These are phyloP conservation scores for Chytriomyces sp. DNA, from an alignment of 192 early-diverging fungal species.

Conservation along the genomic window DNA sequence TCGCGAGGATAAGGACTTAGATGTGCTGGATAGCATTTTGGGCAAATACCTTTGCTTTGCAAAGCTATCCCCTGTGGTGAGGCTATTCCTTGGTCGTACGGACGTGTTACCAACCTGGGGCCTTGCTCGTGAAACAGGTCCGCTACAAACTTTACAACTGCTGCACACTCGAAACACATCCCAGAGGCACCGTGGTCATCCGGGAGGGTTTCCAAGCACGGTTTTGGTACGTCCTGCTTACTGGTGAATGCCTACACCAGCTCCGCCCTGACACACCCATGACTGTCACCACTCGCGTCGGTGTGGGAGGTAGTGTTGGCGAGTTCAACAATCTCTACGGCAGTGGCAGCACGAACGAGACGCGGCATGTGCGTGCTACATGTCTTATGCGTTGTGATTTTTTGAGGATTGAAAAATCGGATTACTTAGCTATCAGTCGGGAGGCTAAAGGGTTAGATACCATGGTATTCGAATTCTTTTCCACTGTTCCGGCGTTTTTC, in stretches of 20 bases:
- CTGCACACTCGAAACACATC: constrained; percentile 24
- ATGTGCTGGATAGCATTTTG: constrained; percentile 23
- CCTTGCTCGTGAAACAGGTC: constrained; percentile 6
- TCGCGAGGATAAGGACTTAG: constrained; percentile 23
- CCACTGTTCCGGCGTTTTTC: constrained; percentile 28
- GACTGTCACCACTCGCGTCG: constrained; percentile 15
- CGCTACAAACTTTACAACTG: constrained; percentile 37
- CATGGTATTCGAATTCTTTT: constrained; percentile 28
- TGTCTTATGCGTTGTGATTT: constrained; percentile 30
- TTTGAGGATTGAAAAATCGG: constrained; percentile 26
- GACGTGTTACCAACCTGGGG: background rate
- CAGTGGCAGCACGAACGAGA: background rate
- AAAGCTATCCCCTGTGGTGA: constrained; percentile 29
- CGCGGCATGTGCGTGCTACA: constrained; percentile 16
- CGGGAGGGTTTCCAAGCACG: constrained; percentile 28
- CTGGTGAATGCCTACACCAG: constrained; percentile 28
- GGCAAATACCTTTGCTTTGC: constrained; percentile 26
- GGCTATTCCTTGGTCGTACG: background rate
- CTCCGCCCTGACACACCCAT: constrained; percentile 28
- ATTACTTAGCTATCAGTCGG: constrained; percentile 22
- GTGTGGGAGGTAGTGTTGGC: constrained; percentile 20
- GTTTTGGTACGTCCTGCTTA: constrained; percentile 26
- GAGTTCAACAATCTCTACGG: constrained; percentile 14
- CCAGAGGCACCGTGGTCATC: constrained; percentile 28
- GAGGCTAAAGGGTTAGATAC: constrained; percentile 26